Conservation (phyloP, 345 rosid species). For the Bruguiera gymnorhiza region DNA sequence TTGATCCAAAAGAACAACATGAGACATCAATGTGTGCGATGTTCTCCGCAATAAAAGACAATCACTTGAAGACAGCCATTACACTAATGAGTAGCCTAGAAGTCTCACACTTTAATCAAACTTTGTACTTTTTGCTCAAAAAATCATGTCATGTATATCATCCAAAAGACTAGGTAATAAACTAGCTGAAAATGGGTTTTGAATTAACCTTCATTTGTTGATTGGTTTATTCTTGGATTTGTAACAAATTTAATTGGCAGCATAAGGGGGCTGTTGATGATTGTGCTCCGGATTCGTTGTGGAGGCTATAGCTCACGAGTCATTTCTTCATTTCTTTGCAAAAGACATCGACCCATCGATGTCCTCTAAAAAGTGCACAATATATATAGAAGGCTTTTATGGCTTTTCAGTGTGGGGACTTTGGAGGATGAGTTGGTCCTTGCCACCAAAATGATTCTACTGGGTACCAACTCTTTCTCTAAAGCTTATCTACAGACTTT, state of each 20-base stretch:
- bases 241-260: background rate
- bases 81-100: no score
- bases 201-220: background rate
- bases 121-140: no score
- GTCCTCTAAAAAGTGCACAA: slow-evolving; percentile 3
- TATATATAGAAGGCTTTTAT: background rate
- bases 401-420: slow-evolving; percentile 12
- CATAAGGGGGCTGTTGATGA: background rate
- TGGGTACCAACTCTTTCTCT: background rate
- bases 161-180: no score
- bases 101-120: no score
- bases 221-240: background rate
- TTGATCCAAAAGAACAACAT: background rate
- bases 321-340: slow-evolving; percentile 5
- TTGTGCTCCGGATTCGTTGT: background rate
- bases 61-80: background rate
- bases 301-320: background rate
- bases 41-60: background rate
- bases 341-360: background rate
- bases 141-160: no score
- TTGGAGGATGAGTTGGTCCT: slow-evolving; percentile 11
- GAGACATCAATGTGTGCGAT: background rate
- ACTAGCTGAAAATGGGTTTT: background rate
- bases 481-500: background rate
- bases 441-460: slow-evolving; percentile 20